Evolutionary conservation across 257 asterid genomes (phyloP), one percentile per base, ranked within the genome.

Genomic region (Schizonepeta tenuifolia): DNA sequence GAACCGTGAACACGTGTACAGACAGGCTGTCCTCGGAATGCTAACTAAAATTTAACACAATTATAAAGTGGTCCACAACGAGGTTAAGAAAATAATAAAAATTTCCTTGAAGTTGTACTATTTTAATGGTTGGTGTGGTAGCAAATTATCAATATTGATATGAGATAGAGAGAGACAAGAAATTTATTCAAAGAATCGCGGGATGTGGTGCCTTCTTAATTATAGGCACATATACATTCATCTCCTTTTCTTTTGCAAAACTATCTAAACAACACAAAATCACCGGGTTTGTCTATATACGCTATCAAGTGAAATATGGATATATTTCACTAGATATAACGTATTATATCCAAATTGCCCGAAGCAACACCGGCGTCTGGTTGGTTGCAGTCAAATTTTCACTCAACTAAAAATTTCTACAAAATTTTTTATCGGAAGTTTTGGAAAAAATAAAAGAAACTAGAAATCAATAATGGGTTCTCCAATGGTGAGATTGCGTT

Each of bases 401-500:
- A 49, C 54, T 46, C 67, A 24, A 38, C 40, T 43, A 28, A 53
- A 56, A 77, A 20, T 20, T 53, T 61, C 64, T 51, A 62, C 51
- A 2, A n/a, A 62, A 62, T 6, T 14, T 13, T 57, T 31, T 12
- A 3, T 43, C 12, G 26, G 36, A 0, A 0, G 24, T 4, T 33
- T 14, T 2, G 11, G 15, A 1, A 5, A 5, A 62, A 59, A 1
- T 9, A 13, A 1, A 13, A 13, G 9, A 9, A 24, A 11, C 80
- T 91, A 92, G 88, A 78, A 92, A 84, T 92, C 98, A 60, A 92
- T 90, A 7, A 87, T 84, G 59, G 98, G 98, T 85, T 92, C 98
- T 63, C 98, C 98, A 57, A 90, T 70, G 43, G 86, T 92, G 79
- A 92, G 88, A 77, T 92, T 90, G 35, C 94, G 89, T 80, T 92